Evolutionary conservation across 2,329 filamentous ascomycete genomes (phyloP).

Genomic region (Trichoderma asperellum): DNA sequence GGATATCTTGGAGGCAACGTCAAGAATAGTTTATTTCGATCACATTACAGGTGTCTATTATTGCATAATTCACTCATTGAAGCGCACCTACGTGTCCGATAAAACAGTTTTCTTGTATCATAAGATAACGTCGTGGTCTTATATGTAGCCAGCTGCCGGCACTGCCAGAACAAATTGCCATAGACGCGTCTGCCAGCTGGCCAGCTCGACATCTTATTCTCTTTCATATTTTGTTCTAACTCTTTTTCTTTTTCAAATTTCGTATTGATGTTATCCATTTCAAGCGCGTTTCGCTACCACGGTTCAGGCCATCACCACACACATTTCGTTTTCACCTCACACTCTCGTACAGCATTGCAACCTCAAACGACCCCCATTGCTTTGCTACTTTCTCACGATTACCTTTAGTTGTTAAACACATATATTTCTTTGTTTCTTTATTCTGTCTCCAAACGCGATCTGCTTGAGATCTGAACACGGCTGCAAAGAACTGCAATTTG

Average conservation of each 20-base stretch:
- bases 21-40: not conserved
- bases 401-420: not conserved
- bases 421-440: not conserved
- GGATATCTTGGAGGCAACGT: not conserved
- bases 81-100: not conserved
- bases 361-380: not conserved
- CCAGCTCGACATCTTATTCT: not conserved
- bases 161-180: not conserved
- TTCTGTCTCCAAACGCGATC: not conserved
- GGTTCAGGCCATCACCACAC: not conserved
- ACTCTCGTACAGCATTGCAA: not conserved
- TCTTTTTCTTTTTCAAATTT: not conserved
- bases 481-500: not conserved
- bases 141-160: conserved; percentile 4
- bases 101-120: not conserved
- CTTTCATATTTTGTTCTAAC: not conserved
- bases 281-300: not conserved
- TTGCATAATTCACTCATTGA: not conserved
- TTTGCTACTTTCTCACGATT: not conserved
- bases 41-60: not conserved
- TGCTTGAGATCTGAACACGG: not conserved
- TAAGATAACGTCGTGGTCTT: not conserved
- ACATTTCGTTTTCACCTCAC: not conserved
- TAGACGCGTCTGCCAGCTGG: conserved; percentile 1
- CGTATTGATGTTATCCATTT: not conserved